Base-by-base conservation (phyloP, 1,284 basidiomycete species). In the Rhodotorula sp. region DNA sequence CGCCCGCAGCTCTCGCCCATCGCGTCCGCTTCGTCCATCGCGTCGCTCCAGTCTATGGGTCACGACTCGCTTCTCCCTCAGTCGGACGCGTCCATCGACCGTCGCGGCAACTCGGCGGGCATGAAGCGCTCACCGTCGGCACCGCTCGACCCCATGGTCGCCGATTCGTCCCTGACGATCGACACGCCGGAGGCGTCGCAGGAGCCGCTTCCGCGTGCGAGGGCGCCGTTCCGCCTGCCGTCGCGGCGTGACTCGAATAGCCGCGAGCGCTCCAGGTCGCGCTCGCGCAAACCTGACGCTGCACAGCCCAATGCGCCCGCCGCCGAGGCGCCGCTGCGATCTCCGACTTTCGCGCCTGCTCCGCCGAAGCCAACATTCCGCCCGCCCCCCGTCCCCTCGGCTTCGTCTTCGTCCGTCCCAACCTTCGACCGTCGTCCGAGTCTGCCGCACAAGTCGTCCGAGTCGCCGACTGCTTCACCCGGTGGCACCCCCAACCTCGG, bases 41-140 rank as follows among this genome's bases (percentile, higher is more conserved):
- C 61, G 25, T 25, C 41, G 1, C 55, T 53, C 42, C 62, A 58
- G 42, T 66, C 67, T 19, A 45, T 41, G 52, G 70, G 73, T 7
- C 73, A 74, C 63, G 66, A 73, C 46, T 64, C 72, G 17, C 64
- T 76, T 23, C 67, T 76, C 14, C 74, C 74, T 4, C 72, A 74
- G 46, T 67, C 67, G 41, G 74, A 76, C 57, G 72, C 70, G 2
- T 69, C 69, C 9, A 66, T 76, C 68, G 54, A 53, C 14, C 67
- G 72, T 7, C 58, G 64, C 13, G 21, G 42, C 3, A 46, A n/a
- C 16, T 64, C 71, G 27, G 56, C 61, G 7, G 71, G 66, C 0
- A 25, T 74, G 54, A 61, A 42, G 14, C 65, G 64, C 10, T 74
- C 74, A 13, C 67, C 69, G 16, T 74, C 72, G 46, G 53, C 58